Evolutionary conservation across 116 monocot species (phyloP).

Genomic region (Papilionanthe hybrid): DNA sequence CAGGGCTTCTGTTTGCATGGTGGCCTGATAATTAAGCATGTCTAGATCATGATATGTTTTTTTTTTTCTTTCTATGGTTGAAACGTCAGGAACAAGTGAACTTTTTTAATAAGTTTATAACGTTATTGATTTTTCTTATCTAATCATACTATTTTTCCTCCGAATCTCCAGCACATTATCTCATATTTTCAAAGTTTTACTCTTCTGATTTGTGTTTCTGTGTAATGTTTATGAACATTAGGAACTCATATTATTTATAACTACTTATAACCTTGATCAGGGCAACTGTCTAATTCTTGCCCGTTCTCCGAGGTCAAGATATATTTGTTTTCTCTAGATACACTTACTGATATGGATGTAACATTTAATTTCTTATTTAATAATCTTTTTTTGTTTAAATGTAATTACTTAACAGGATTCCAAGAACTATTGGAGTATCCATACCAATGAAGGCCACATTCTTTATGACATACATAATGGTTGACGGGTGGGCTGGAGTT

Average conservation of each 20-base stretch:
- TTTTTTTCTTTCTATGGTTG: no score
- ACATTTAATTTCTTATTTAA: background rate
- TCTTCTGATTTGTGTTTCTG: background rate
- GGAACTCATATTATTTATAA: background rate
- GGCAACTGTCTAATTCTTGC: no score
- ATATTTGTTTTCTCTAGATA: background rate
- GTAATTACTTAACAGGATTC: slow-evolving; percentile 37
- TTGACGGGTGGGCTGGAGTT: slow-evolving; percentile 71
- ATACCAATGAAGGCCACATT: slow-evolving; percentile 83
- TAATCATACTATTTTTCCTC: background rate
- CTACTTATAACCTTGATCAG: background rate
- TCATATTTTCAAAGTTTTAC: background rate
- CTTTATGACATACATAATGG: slow-evolving; percentile 70
- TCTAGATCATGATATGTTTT: background rate
- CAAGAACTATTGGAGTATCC: slow-evolving; percentile 64
- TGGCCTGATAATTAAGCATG: background rate
- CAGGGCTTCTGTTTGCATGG: background rate
- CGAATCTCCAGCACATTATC: background rate
- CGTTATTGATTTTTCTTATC: background rate
- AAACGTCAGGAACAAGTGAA: background rate
- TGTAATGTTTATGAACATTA: background rate
- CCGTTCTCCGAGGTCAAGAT: no score
- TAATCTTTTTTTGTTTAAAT: slow-evolving; percentile 3
- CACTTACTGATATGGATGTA: background rate
- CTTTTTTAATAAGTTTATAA: background rate